These are phyloP conservation scores for Fusarium devonianum DNA, from an alignment of 2,329 filamentous ascomycete genomes.

Conservation along the genomic window DNA sequence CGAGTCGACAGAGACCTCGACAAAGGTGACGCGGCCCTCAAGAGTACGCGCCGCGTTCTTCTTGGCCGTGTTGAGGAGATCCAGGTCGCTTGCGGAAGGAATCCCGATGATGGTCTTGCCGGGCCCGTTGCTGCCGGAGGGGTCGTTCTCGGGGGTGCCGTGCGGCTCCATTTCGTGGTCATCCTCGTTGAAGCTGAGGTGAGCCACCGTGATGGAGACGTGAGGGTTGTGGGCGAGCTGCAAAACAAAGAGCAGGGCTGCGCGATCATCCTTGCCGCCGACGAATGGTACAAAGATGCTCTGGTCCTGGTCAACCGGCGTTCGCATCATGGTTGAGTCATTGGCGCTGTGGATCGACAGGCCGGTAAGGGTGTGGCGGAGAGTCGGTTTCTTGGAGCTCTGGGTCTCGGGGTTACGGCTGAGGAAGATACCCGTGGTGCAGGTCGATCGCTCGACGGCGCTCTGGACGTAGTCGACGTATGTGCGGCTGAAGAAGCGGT, in stretches of 20 bases:
- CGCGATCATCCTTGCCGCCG: constrained; percentile 81
- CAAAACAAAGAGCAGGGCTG: constrained; percentile 80
- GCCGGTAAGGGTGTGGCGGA: constrained; percentile 35
- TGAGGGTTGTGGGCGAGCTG: constrained; percentile 82
- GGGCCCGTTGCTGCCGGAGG: constrained; percentile 15
- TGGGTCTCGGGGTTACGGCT: constrained; percentile 48
- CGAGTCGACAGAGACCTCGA: constrained; percentile 36
- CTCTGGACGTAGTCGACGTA: constrained; percentile 79
- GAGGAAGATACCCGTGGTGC: constrained; percentile 70
- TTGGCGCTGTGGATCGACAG: constrained; percentile 51
- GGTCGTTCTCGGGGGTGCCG: neutral
- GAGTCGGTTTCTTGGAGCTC: constrained; percentile 56
- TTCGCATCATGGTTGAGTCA: constrained; percentile 55
- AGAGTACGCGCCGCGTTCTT: constrained; percentile 25
- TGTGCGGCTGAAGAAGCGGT: constrained; percentile 45
- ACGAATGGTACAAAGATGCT: constrained; percentile 90
- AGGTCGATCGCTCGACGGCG: constrained; percentile 72
- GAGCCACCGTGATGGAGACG: constrained; percentile 79
- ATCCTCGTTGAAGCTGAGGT: constrained; percentile 39
- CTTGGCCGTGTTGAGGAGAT: constrained; percentile 40
- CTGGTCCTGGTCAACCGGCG: constrained; percentile 73
- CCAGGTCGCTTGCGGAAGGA: constrained; percentile 37
- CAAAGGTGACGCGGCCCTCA: constrained; percentile 32
- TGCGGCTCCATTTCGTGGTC: constrained; percentile 22
- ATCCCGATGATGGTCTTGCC: constrained; percentile 16